Base-by-base conservation (phyloP, 345 rosid genomes). In the Citrus hindsii region DNA sequence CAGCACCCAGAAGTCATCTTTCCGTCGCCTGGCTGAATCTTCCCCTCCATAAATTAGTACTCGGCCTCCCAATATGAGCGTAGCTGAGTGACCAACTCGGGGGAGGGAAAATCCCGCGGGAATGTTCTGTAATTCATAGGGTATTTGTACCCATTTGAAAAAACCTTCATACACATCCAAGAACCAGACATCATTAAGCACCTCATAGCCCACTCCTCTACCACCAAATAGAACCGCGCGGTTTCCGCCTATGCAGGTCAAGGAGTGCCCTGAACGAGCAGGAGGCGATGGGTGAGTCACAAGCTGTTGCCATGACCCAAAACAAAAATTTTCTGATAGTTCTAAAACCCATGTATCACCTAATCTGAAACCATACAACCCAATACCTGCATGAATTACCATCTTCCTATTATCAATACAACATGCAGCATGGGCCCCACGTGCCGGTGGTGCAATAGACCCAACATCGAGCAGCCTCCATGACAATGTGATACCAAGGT, bases 11-110 rank as follows among this genome's bases (percentile, higher is more conserved):
- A 94, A 91, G 81, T 96, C 99, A 33, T 91, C 91, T 79, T 96
- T 96, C 75, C 95, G 86, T 69, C 85, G 89, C 82, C 98, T 89
- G 77, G 76, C 38, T 21, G 98, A 87, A 81, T 96, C 99, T 87
- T 96, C 99, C 4, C 99, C 99, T 48, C 98, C 99, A 35, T 92
- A 86, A 46, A 96, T 91, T 62, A 96, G 88, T 83, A 96, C 74
- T 59, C 84, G 81, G 38, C 97, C 94, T 55, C 98, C 98, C 74
- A 92, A 73, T 63, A 91, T 84, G 12, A 84, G 91, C 3, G 89
- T 86, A 25, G 98, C 97, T 0, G 97, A 92, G 90, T 96, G 99
- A 80, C 99, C 99, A 72, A 96, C 99, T n/a, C 98, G 86, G 1
- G 97, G 92, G 67, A 96, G 90, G 64, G 89, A 84, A 65, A 78